Evolutionary conservation across 2,329 filamentous ascomycete genomes (phyloP).

Genomic region (Nigrograna mackinnonii): DNA sequence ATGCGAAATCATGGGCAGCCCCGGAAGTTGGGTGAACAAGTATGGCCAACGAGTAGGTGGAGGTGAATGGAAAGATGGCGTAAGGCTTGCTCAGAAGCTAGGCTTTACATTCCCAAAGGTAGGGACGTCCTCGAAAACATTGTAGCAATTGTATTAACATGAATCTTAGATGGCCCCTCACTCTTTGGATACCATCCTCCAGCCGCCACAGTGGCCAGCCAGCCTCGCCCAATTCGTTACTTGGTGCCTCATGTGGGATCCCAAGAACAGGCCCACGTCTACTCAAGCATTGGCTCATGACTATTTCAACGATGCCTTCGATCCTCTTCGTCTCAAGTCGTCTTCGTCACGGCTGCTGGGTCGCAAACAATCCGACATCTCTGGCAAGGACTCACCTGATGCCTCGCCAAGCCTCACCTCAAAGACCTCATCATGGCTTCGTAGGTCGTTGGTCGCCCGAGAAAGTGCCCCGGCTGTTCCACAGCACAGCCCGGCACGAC

Average conservation of each 20-base stretch:
- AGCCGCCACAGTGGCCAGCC: slow-evolving; percentile 86
- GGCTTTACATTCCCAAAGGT: slow-evolving; percentile 96
- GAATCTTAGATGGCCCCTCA: slow-evolving; percentile 87
- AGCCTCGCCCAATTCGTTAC: slow-evolving; percentile 92
- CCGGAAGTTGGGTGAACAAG: slow-evolving; percentile 97
- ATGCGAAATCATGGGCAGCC: slow-evolving; percentile 99
- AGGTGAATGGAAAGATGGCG: slow-evolving; percentile 96
- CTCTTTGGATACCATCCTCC: slow-evolving; percentile 91
- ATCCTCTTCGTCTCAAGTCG: slow-evolving; percentile 90
- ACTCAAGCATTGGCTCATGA: slow-evolving; percentile 93
- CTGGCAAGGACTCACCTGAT: slow-evolving; percentile 61
- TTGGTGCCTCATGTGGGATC: slow-evolving; percentile 99
- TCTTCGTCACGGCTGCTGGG: slow-evolving; percentile 82
- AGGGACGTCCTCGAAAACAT: slow-evolving; percentile 16
- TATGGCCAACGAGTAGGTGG: slow-evolving; percentile 83
- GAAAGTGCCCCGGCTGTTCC: slow-evolving; percentile 67
- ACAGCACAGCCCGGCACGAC: slow-evolving; percentile 46
- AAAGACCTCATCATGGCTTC: slow-evolving; percentile 91
- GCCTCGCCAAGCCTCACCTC: slow-evolving; percentile 65
- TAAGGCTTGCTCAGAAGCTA: slow-evolving; percentile 88
- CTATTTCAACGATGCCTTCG: slow-evolving; percentile 90
- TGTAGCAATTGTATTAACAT: slow-evolving; percentile 9
- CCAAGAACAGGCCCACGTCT: slow-evolving; percentile 86
- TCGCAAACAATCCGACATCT: slow-evolving; percentile 86
- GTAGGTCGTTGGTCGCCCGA: slow-evolving; percentile 87